Evolutionary conservation across 345 rosid genomes (phyloP).

Genomic region (Eucalyptus curtisii): DNA sequence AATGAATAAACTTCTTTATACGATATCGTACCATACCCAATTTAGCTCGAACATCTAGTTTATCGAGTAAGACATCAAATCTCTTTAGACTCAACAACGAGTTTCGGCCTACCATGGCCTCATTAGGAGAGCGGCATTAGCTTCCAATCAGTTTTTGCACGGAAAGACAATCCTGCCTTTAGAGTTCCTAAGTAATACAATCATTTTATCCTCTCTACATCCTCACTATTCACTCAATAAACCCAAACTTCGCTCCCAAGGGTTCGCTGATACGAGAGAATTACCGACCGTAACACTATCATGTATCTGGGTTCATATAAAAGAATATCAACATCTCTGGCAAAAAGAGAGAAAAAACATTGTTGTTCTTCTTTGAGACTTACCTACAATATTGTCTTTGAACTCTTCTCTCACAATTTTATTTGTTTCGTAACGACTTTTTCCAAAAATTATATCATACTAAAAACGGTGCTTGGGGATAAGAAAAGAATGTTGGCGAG

Average conservation of each 20-base stretch:
- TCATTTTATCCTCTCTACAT: no score
- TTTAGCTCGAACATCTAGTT: no score
- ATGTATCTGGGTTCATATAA: neutral
- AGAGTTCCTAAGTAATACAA: no score
- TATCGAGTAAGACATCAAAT: fast-evolving
- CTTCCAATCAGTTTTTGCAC: fast-evolving
- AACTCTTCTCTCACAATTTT: neutral
- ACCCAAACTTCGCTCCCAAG: no score
- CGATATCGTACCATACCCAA: fast-evolving
- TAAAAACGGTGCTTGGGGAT: neutral
- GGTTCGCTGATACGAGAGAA: fast-evolving
- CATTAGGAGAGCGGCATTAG: fast-evolving
- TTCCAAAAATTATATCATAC: neutral
- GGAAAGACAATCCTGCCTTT: fast-evolving
- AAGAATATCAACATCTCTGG: neutral
- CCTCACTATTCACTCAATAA: no score
- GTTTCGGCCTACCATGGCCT: fast-evolving
- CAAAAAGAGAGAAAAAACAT: neutral
- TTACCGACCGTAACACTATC: no score
- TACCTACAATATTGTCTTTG: no score
- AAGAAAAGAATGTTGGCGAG: neutral
- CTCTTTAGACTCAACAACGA: fast-evolving
- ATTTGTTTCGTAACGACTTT: neutral
- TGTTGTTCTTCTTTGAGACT: neutral
- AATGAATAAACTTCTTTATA: no score